A percentile compares a stretch with the other conserved stretches of the same genome.
These are phyloP conservation scores for Selenicereus undatus DNA, from an alignment of 148 eudicot species.

Conservation along the genomic window DNA sequence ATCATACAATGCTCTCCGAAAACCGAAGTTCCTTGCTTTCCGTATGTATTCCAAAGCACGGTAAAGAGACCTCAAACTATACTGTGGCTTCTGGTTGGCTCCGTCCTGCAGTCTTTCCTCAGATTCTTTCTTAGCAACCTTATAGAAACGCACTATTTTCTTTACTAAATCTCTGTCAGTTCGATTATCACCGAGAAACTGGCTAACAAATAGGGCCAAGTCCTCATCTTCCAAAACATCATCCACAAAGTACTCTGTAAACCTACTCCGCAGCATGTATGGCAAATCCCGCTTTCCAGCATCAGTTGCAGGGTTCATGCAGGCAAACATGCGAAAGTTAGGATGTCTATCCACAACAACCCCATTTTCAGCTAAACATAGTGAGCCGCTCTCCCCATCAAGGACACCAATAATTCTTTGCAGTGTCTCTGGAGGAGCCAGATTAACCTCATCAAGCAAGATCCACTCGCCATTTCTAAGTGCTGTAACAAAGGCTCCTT, in stretches of 20 bases:
- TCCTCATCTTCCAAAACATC: slow-evolving; percentile 84
- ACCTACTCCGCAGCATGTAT: slow-evolving; percentile 65
- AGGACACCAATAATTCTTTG: slow-evolving; percentile 92
- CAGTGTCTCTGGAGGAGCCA: slow-evolving; percentile 95
- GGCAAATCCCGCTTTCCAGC: slow-evolving; percentile 98
- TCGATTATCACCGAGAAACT: slow-evolving; percentile 49
- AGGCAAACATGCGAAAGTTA: slow-evolving; percentile 85
- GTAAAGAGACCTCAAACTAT: slow-evolving; percentile 89
- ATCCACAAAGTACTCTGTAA: slow-evolving; percentile 90
- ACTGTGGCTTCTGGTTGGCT: slow-evolving; percentile 97
- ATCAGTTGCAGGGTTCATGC: slow-evolving; percentile 99
- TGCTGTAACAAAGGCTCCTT: slow-evolving; percentile 91
- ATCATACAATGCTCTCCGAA: slow-evolving; percentile 67
- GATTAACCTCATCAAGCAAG: slow-evolving; percentile 93
- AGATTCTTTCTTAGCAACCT: slow-evolving; percentile 79
- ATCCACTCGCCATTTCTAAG: slow-evolving; percentile 92
- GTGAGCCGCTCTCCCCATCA: slow-evolving; percentile 84
- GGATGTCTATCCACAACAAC: slow-evolving; percentile 70
- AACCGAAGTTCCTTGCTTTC: slow-evolving; percentile 49
- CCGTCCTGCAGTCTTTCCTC: slow-evolving; percentile 92
- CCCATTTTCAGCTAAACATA: slow-evolving; percentile 96
- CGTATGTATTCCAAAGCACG: slow-evolving; percentile 84
- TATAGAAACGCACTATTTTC: slow-evolving; percentile 67
- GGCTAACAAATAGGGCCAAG: slow-evolving; percentile 56
- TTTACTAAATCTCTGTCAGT: slow-evolving; percentile 39